A percentile compares a stretch with the other conserved stretches of the same genome.
phyloP scores from a whole-genome alignment of 1,284 basidiomycete genomes.

The Boletellus deceptivus region DNA sequence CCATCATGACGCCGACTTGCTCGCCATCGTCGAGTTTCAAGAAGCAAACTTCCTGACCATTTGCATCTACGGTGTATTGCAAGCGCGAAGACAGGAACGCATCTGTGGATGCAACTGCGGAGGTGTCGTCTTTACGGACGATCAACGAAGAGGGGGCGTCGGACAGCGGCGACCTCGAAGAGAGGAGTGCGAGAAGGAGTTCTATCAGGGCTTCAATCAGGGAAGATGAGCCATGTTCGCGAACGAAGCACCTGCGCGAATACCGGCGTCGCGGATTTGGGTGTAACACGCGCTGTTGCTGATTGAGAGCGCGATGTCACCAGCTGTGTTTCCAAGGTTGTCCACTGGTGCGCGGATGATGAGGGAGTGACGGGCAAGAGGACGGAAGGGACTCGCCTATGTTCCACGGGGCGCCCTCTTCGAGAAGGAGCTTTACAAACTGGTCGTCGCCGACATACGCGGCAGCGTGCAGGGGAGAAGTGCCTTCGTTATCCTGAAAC shows the following conservation, averaged over 20 bases:
- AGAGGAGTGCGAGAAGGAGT: slow-evolving; percentile 61
- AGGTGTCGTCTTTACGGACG: slow-evolving; percentile 56
- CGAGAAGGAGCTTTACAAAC: slow-evolving; percentile 66
- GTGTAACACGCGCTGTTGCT: slow-evolving; percentile 76
- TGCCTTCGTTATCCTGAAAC: slow-evolving; percentile 86
- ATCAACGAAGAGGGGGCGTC: slow-evolving; percentile 48
- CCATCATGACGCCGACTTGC: slow-evolving; percentile 93
- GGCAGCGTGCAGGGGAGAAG: slow-evolving; percentile 86
- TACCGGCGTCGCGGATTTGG: slow-evolving; percentile 80
- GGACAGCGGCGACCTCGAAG: slow-evolving; percentile 40
- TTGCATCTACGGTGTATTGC: slow-evolving; percentile 66
- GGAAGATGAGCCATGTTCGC: neutral
- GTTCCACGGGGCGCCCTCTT: slow-evolving; percentile 92
- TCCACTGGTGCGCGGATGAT: slow-evolving; percentile 54
- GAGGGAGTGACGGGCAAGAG: neutral
- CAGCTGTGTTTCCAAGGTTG: slow-evolving; percentile 76
- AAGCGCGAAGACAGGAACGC: slow-evolving; percentile 75
- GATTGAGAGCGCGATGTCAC: slow-evolving; percentile 83
- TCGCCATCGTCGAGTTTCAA: slow-evolving; percentile 68
- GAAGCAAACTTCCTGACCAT: slow-evolving; percentile 81
- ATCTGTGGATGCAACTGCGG: slow-evolving; percentile 72
- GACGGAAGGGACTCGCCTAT: slow-evolving; percentile 49
- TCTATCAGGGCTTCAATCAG: slow-evolving; percentile 42
- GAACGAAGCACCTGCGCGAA: slow-evolving; percentile 66
- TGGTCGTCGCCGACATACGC: slow-evolving; percentile 68